Conservation (phyloP, 768 basidiomycete species). For the Porphyrellus cyaneotinctus region DNA sequence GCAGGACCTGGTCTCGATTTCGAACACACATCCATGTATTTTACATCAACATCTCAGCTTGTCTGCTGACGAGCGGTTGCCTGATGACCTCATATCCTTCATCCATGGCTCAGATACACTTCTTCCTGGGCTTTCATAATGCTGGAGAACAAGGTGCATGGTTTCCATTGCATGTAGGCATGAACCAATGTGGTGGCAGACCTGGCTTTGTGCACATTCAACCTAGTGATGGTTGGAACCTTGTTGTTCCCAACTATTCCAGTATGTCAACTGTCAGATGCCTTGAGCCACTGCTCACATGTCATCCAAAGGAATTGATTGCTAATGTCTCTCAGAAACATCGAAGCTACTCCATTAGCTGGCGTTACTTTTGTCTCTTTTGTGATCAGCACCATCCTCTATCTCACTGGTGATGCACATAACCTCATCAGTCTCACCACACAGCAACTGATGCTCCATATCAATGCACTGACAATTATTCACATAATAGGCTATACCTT, state of each 20-base stretch:
- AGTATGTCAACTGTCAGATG: constrained; percentile 29
- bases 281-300: not conserved
- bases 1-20: constrained; percentile 46
- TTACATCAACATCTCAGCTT: constrained; percentile 34
- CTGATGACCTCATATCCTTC: constrained; percentile 46
- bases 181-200: constrained; percentile 63
- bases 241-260: constrained; percentile 60
- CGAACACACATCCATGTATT: constrained; percentile 38
- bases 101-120: constrained; percentile 50
- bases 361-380: constrained; percentile 55
- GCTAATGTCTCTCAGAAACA: constrained; percentile 61
- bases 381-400: constrained; percentile 53
- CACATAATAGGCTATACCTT: constrained; percentile 49
- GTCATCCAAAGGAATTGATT: constrained; percentile 49
- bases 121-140: constrained; percentile 52
- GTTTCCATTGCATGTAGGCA: constrained; percentile 58
- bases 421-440: constrained; percentile 43
- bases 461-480: constrained; percentile 48
- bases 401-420: constrained; percentile 55
- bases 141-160: constrained; percentile 34
- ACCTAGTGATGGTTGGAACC: constrained; percentile 49
- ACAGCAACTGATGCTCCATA: constrained; percentile 52
- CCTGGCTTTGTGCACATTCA: constrained; percentile 57
- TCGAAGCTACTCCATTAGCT: constrained; percentile 55
- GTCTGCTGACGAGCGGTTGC: constrained; percentile 38